phyloP scores from a whole-genome alignment of 2,329 filamentous ascomycete species.

The Cladosporium phlei region DNA sequence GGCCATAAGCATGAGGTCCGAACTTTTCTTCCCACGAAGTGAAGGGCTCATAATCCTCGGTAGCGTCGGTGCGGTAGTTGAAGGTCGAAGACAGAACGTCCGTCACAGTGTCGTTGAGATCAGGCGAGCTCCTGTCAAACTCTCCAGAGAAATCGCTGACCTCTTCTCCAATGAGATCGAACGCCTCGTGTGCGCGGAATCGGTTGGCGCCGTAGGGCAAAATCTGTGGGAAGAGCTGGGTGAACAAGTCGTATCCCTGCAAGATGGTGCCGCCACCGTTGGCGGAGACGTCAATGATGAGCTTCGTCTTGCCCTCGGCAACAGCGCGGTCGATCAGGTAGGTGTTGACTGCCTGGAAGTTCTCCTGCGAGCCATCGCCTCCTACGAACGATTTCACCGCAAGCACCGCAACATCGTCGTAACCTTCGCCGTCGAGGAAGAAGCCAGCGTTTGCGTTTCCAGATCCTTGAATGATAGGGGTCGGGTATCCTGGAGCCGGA shows the following conservation, averaged over 20 bases:
- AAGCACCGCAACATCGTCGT: conserved; percentile 44
- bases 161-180: conserved; percentile 42
- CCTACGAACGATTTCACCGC: conserved; percentile 41
- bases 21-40: conserved; percentile 44
- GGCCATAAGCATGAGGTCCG: conserved; percentile 37
- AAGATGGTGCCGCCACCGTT: conserved; percentile 58
- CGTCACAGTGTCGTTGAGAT: conserved; percentile 37
- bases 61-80: conserved; percentile 44
- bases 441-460: conserved; percentile 45
- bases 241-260: conserved; percentile 60
- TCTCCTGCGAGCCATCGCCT: conserved; percentile 24
- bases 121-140: conserved; percentile 31
- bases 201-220: conserved; percentile 48
- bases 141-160: conserved; percentile 32
- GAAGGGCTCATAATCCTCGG: conserved; percentile 48
- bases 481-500: conserved; percentile 41
- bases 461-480: conserved; percentile 35
- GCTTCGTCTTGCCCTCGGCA: conserved; percentile 52
- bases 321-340: conserved; percentile 41
- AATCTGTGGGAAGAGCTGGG: conserved; percentile 50
- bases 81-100: conserved; percentile 39
- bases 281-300: conserved; percentile 55
- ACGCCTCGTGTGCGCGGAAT: conserved; percentile 47
- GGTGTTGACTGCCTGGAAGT: conserved; percentile 40
- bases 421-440: conserved; percentile 41